These are phyloP conservation scores for Blepharisma japonicum DNA, from an alignment of 73 alveolate species.

Conservation along the genomic window DNA sequence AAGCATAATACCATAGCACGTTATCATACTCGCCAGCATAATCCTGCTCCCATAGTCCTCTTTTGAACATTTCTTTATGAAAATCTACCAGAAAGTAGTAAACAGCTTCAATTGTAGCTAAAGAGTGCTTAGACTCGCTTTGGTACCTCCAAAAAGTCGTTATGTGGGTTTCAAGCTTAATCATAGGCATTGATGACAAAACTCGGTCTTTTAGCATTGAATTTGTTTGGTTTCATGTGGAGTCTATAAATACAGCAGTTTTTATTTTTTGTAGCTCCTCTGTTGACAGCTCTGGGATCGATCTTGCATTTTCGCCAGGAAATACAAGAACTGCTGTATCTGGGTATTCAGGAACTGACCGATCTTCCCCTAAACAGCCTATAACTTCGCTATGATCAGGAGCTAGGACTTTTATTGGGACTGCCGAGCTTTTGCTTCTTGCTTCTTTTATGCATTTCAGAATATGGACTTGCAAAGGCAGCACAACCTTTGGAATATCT, in stretches of 20 bases:
- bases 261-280: constrained; percentile 55
- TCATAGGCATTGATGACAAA: constrained; percentile 37
- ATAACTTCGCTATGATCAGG: constrained; percentile 44
- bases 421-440: constrained; percentile 54
- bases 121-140: constrained; percentile 42
- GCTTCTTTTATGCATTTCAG: constrained; percentile 62
- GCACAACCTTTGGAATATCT: constrained; percentile 38
- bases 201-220: constrained; percentile 42
- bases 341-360: constrained; percentile 31
- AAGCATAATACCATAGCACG: constrained; percentile 49
- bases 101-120: constrained; percentile 65
- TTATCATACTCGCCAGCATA: constrained; percentile 55
- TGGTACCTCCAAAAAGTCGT: constrained; percentile 70
- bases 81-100: constrained; percentile 55
- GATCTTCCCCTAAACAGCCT: constrained; percentile 32
- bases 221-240: constrained; percentile 58
- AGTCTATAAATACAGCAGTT: constrained; percentile 54
- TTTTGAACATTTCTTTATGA: constrained; percentile 34
- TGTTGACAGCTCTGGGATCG: constrained; percentile 34
- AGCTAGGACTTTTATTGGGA: constrained; percentile 48
- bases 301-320: constrained; percentile 59
- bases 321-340: constrained; percentile 47
- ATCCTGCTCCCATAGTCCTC: constrained; percentile 22
- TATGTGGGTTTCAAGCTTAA: constrained; percentile 54
- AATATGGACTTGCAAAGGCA: constrained; percentile 42